Evolutionary conservation across 1,284 basidiomycete species (phyloP), one percentile per base, ranked within the genome.

Genomic region (Inonotus hispidus): DNA sequence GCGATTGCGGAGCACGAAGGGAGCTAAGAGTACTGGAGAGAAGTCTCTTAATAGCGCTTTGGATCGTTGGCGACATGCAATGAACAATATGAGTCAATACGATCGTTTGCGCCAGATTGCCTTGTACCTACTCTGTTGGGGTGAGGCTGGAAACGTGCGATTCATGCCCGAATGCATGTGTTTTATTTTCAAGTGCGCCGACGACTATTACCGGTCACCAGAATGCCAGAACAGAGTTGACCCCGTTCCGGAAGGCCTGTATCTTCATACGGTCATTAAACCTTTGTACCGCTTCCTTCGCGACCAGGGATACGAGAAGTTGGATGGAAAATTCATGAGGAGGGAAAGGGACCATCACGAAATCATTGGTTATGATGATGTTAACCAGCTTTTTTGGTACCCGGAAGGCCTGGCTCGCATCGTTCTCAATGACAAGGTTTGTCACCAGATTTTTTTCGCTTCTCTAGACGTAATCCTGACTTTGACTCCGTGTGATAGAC

Each of bases 101-200:
- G 96, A 99, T 73, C 88, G 95, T 68, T 82, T 98, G 35, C 90
- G 97, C 27, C 96, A 99, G 75, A 85, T 99, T 64, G 96, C 96
- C 0, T 85, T 99, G 35, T 99, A 89, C 74, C 84, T 99, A 53
- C 83, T 99, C 56, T 98, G 95, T 73, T 99, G 97, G 96, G 96
- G 95, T 66, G 96, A 99, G 77, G 96, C 91, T 1, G 95, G 95
- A 58, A 97, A 99, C 71, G 92, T 99, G 61, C 90, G 96, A 62
- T 98, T 98, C 76, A 90, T 93, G 41, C 95, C 97, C 25, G 96
- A 99, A 73, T 95, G 92, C 70, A 78, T 99, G 59, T 98, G 96
- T 79, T 99, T 98, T 84, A 96, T 99, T 74, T 99, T 99, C 89
- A 99, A 99, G 78, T 99, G 96, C 70, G 96, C 97, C 57, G 96